Base-by-base conservation (phyloP, 225 moss, liverwort and hornwort species). In the Thuidium tamariscinum region DNA sequence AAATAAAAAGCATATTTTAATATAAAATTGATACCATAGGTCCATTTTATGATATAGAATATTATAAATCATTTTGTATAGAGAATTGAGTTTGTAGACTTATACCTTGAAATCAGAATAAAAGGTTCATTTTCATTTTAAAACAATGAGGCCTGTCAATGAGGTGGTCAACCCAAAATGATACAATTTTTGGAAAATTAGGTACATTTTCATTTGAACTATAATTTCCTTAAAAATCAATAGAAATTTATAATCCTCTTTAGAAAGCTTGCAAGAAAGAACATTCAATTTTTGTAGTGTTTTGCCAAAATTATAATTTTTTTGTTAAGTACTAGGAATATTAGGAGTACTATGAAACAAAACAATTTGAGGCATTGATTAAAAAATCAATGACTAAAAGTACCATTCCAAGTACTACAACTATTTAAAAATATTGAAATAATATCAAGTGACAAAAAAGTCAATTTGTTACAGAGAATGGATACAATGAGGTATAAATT, bases 231-330 rank as follows among this genome's bases (percentile, higher is more conserved):
- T 34, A 32, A 49, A 74, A 49, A 13, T 34, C 32, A 8, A 34
- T 32, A 1, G 18, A 49, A 8, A 18, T 1, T 73, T 13, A 0
- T 32, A 4, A 34, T 74, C 7, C 0, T 46, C 13, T 34, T 7
- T 5, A 54, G n/a, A n/a, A n/a, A n/a, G n/a, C n/a, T n/a, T n/a
- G n/a, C n/a, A n/a, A n/a, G n/a, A n/a, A n/a, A n/a, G n/a, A n/a
- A n/a, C n/a, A n/a, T n/a, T n/a, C n/a, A n/a, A n/a, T n/a, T n/a
- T n/a, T n/a, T n/a, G n/a, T n/a, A n/a, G n/a, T n/a, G n/a, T n/a
- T n/a, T n/a, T n/a, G n/a, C n/a, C n/a, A n/a, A n/a, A n/a, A n/a
- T n/a, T n/a, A n/a, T n/a, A n/a, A n/a, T n/a, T n/a, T n/a, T n/a
- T n/a, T n/a, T n/a, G n/a, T n/a, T n/a, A n/a, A n/a, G n/a, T n/a